Conservation (phyloP, 2,329 filamentous ascomycete species). For the Xylogone sp. region DNA sequence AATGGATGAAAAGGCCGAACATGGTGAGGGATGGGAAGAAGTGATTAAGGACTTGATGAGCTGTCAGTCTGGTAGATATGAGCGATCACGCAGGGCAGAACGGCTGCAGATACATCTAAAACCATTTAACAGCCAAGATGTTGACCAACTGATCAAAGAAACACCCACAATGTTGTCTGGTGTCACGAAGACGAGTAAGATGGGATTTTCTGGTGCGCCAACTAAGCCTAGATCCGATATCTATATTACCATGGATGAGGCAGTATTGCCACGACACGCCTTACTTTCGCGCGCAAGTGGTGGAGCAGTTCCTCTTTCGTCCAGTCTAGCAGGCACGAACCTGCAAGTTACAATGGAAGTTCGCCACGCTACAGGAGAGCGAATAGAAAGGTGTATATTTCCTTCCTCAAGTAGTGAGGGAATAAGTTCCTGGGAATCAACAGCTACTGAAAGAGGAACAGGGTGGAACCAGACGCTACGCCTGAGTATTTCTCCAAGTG, state of each 20-base stretch:
- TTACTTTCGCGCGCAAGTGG: constrained; percentile 63
- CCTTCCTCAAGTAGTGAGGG: constrained; percentile 76
- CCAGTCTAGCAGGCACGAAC: constrained; percentile 62
- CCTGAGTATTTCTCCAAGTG: constrained; percentile 71
- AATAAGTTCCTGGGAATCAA: constrained; percentile 84
- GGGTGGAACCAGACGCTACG: constrained; percentile 87
- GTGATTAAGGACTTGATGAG: constrained; percentile 70
- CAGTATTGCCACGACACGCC: constrained; percentile 73
- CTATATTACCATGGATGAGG: constrained; percentile 80
- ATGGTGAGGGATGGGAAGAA: constrained; percentile 66
- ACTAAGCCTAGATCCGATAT: constrained; percentile 89
- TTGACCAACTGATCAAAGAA: constrained; percentile 75
- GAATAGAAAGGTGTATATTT: constrained; percentile 84
- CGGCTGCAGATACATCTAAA: constrained; percentile 76
- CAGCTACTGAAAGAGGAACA: constrained; percentile 72
- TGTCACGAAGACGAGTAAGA: constrained; percentile 76
- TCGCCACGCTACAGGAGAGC: constrained; percentile 70
- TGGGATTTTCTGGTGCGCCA: constrained; percentile 90
- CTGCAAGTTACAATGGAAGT: constrained; percentile 89
- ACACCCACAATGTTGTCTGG: constrained; percentile 85
- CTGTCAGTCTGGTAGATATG: constrained; percentile 69
- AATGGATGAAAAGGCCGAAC: constrained; percentile 49
- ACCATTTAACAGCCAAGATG: constrained; percentile 72
- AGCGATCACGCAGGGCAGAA: constrained; percentile 68
- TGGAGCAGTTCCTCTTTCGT: constrained; percentile 68